Percentiles rank a stretch among this genome's conserved stretches.
Conservation (phyloP, 768 basidiomycete genomes). For the Tulasnella sp. region DNA sequence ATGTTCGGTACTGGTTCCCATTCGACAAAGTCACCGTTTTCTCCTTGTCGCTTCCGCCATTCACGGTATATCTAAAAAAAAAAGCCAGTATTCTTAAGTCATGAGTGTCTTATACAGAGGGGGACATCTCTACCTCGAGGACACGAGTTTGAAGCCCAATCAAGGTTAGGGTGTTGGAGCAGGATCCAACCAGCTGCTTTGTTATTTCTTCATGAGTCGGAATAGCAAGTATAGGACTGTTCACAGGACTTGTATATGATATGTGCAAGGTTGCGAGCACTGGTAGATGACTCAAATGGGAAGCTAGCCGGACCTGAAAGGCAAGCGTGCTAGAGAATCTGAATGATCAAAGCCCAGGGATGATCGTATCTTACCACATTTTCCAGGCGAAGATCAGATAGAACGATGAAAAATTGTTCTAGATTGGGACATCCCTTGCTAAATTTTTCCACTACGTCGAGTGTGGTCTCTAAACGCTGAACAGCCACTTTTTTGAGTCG, state of each 20-base stretch:
- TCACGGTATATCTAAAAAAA: constrained; percentile 25
- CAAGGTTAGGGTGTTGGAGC: constrained; percentile 40
- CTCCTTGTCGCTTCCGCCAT: constrained; percentile 32
- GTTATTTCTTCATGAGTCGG: not conserved
- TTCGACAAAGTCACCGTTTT: no score
- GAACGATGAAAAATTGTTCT: constrained; percentile 51
- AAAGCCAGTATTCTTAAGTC: constrained; percentile 1
- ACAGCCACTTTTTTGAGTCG: constrained; percentile 47
- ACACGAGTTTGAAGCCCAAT: constrained; percentile 58
- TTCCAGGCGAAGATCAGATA: constrained; percentile 17
- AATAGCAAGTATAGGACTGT: not conserved
- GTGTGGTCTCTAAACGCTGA: constrained; percentile 45
- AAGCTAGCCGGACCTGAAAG: constrained; percentile 31
- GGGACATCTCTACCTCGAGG: constrained; percentile 41
- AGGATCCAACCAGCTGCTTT: constrained; percentile 33
- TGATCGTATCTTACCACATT: constrained; percentile 1
- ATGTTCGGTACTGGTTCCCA: constrained; percentile 31
- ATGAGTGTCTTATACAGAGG: not conserved
- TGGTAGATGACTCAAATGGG: constrained; percentile 33
- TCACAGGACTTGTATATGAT: constrained; percentile 28
- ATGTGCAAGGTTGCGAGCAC: constrained; percentile 48
- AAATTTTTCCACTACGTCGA: constrained; percentile 38
- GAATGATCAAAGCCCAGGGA: constrained; percentile 36
- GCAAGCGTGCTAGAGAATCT: constrained; percentile 13
- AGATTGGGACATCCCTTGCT: constrained; percentile 42